Evolutionary conservation across 495 filamentous ascomycete species (phyloP), one percentile per base, ranked within the genome.

Genomic region (Podospora didyma): DNA sequence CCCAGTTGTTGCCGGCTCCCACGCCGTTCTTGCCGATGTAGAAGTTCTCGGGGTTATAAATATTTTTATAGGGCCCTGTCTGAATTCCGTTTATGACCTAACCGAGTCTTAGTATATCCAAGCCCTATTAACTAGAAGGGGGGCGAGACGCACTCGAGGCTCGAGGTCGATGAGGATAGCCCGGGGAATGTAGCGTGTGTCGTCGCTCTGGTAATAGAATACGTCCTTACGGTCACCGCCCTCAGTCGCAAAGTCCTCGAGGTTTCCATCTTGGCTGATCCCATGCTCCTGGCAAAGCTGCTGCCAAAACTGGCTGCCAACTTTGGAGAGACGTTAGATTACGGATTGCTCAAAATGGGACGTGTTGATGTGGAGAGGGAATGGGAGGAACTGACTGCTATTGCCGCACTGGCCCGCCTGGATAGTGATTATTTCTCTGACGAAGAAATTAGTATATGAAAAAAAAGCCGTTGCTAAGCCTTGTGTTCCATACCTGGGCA

Each of bases 361-460:
- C 26, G 19, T 19, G 7, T 28, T 57, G 19, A 28, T 22, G 31
- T 24, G 51, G 26, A 3, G 11, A 14, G 7, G n/a, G 50, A 52
- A 39, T 9, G 22, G 46, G 46, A 16, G 49, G 46, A 21, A 86
- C 89, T 77, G 69, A 96, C 92, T 91, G 79, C 91, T 97, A 73
- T 98, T 98, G 81, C 94, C 94, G 83, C 94, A 98, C 73, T 98
- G 94, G 81, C 94, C 94, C 52, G 95, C 92, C 76, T 98, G 94
- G 59, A 98, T 89, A 37, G 95, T 98, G 73, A 98, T 98, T 69
- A 98, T 97, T 83, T 98, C 94, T 75, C 94, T 97, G 51, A n/a
- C n/a, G 2, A n/a, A 2, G 2, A 5, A 3, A 37, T 61, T 41
- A 62, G 48, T 51, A 22, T 7, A 1, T 12, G 16, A 2, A 2